Evolutionary conservation across 2,329 filamentous ascomycete genomes (phyloP).

Genomic region (Nannizziopsis barbatae): DNA sequence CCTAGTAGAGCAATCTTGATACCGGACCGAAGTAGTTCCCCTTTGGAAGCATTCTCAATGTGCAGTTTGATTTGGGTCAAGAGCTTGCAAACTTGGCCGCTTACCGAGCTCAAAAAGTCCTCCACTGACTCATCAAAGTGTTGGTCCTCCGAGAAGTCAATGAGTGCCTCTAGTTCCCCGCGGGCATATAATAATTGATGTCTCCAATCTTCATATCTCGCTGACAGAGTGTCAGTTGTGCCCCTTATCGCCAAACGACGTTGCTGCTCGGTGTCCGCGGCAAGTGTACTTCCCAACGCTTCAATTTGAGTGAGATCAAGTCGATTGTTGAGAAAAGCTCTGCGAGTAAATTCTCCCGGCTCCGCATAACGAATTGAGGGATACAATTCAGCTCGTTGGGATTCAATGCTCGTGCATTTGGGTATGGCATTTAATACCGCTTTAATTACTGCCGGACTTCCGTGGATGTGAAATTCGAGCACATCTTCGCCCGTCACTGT

Average conservation of each 20-base stretch:
- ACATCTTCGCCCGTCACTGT: conserved; percentile 90
- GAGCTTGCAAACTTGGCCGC: conserved; percentile 51
- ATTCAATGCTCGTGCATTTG: conserved; percentile 19
- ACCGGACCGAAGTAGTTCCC: conserved; percentile 72
- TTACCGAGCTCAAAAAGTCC: conserved; percentile 60
- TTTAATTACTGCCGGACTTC: conserved; percentile 76
- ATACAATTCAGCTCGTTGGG: not conserved
- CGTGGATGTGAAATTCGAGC: conserved; percentile 88
- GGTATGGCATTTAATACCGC: conserved; percentile 72
- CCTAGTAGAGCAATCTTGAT: conserved; percentile 80
- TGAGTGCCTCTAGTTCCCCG: conserved; percentile 86
- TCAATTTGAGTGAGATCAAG: conserved; percentile 77
- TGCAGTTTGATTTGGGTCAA: conserved; percentile 55
- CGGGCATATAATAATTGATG: conserved; percentile 64
- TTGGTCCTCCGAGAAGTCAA: conserved; percentile 95
- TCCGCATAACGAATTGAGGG: conserved; percentile 68
- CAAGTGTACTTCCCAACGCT: conserved; percentile 49
- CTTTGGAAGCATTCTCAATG: conserved; percentile 64
- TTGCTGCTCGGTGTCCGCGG: conserved; percentile 79
- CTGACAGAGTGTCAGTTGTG: conserved; percentile 56
- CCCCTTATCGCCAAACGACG: conserved; percentile 74
- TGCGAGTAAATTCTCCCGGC: conserved; percentile 85
- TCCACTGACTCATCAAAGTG: conserved; percentile 82
- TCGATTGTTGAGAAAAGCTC: conserved; percentile 77
- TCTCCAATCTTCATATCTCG: conserved; percentile 75